A percentile compares a stretch with the other conserved stretches of the same genome.
These are phyloP conservation scores for Oidiodendron maius DNA, from an alignment of 495 filamentous ascomycete species.

Conservation along the genomic window DNA sequence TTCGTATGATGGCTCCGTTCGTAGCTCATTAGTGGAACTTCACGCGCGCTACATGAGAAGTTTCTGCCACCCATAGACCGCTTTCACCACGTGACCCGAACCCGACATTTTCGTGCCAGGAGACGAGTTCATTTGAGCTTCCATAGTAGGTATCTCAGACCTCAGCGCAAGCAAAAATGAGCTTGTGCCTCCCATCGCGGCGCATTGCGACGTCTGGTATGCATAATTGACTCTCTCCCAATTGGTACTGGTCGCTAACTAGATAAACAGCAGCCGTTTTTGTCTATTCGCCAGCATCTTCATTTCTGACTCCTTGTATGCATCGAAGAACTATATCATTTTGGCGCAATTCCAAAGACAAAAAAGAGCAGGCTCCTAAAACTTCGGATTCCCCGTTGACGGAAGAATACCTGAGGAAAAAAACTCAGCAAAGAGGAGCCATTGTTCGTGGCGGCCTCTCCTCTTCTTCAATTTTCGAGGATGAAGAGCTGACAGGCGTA, in stretches of 20 bases:
- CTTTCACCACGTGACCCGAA: background rate
- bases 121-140: slow-evolving; percentile 1
- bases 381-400: slow-evolving; percentile 18
- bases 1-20: too few relatives aligned
- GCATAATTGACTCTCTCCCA: slow-evolving; percentile 5
- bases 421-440: slow-evolving; percentile 21
- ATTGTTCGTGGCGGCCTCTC: slow-evolving; percentile 32
- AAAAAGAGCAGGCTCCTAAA: background rate
- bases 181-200: slow-evolving; percentile 24
- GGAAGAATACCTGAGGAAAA: slow-evolving; percentile 27
- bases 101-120: background rate
- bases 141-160: background rate
- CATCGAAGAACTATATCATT: slow-evolving; percentile 18
- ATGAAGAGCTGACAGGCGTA: slow-evolving; percentile 29
- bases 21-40: background rate
- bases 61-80: background rate
- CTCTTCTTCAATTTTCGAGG: slow-evolving; percentile 55
- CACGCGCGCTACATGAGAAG: background rate
- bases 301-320: slow-evolving; percentile 16
- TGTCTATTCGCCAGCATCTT: slow-evolving; percentile 39
- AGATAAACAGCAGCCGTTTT: slow-evolving; percentile 41
- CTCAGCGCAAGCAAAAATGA: slow-evolving; percentile 21
- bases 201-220: slow-evolving; percentile 22
- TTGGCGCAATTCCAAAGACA: slow-evolving; percentile 5
- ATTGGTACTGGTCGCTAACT: slow-evolving; percentile 24